phyloP scores from a whole-genome alignment of 1,284 basidiomycete species.

The Cutaneotrichosporon sp. region DNA sequence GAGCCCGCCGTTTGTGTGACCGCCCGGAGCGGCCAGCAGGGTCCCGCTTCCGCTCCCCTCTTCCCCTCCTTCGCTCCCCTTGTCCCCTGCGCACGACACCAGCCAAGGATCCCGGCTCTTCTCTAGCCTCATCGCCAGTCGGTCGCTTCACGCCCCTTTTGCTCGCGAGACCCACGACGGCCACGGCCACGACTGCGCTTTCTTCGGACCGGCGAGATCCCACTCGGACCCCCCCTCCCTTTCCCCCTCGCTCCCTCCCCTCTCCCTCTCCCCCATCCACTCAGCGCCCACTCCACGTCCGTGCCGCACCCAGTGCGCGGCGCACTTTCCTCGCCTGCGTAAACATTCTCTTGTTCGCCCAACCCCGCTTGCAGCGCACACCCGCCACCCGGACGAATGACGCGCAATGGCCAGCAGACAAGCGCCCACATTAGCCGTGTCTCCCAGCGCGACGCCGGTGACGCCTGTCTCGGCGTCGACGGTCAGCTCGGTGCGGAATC shows the following conservation, averaged over 20 bases:
- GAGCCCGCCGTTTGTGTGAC: background rate
- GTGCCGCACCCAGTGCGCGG: background rate
- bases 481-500: constrained; percentile 12
- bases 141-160: background rate
- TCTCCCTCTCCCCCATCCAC: too few species aligned
- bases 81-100: background rate
- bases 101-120: background rate
- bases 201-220: background rate
- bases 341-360: constrained; percentile 2
- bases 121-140: background rate
- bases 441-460: background rate
- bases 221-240: background rate
- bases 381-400: constrained; percentile 1
- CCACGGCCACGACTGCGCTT: background rate
- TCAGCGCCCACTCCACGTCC: background rate
- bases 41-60: background rate
- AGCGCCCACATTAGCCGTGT: constrained; percentile 14
- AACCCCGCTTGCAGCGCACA: background rate
- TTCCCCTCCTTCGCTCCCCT: background rate
- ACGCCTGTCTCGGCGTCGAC: constrained; percentile 4
- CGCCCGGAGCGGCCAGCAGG: background rate
- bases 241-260: background rate
- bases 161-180: background rate
- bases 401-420: constrained; percentile 8
- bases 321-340: background rate